These are phyloP conservation scores for Blastobotrys peoriensis DNA, from an alignment of 805 yeast genomes.

Conservation along the genomic window DNA sequence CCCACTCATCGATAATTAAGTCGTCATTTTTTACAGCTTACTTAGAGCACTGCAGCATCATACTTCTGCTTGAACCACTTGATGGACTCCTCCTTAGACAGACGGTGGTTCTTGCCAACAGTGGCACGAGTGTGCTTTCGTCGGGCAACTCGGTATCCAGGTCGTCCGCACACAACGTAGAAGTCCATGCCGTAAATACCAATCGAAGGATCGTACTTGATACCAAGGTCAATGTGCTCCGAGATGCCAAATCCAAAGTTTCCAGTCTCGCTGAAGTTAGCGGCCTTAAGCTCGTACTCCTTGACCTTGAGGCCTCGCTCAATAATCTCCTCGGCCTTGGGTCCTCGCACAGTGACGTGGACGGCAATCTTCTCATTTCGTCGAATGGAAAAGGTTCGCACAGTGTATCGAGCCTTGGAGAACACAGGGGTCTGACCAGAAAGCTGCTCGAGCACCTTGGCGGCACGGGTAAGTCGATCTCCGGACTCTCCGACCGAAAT, in stretches of 20 bases:
- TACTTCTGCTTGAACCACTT: conserved; percentile 99
- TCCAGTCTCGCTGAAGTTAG: conserved; percentile 98
- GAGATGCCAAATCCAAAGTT: conserved; percentile 99
- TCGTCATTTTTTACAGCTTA: conserved; percentile 11
- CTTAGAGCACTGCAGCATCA: conserved; percentile 82
- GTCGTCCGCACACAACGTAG: conserved; percentile 99
- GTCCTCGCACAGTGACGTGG: conserved; percentile 99
- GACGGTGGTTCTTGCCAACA: conserved; percentile 90
- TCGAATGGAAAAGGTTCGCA: conserved; percentile 99
- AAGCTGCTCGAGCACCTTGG: conserved; percentile 98
- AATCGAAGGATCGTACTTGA: conserved; percentile 98
- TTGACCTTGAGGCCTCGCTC: conserved; percentile 99
- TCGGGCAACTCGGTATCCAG: conserved; percentile 97
- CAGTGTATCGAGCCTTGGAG: conserved; percentile 99
- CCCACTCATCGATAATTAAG: too few relatives aligned
- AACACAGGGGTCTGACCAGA: conserved; percentile 99
- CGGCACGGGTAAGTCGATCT: conserved; percentile 99
- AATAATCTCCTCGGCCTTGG: conserved; percentile 98
- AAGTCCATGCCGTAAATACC: conserved; percentile 99
- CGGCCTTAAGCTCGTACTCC: conserved; percentile 93
- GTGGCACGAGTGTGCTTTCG: conserved; percentile 81
- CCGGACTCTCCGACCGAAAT: conserved; percentile 99
- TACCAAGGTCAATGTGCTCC: conserved; percentile 99
- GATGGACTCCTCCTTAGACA: conserved; percentile 89
- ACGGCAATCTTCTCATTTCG: conserved; percentile 99